Evolutionary conservation across 257 asterid genomes (phyloP).

Genomic region (Solanum medicagineum): DNA sequence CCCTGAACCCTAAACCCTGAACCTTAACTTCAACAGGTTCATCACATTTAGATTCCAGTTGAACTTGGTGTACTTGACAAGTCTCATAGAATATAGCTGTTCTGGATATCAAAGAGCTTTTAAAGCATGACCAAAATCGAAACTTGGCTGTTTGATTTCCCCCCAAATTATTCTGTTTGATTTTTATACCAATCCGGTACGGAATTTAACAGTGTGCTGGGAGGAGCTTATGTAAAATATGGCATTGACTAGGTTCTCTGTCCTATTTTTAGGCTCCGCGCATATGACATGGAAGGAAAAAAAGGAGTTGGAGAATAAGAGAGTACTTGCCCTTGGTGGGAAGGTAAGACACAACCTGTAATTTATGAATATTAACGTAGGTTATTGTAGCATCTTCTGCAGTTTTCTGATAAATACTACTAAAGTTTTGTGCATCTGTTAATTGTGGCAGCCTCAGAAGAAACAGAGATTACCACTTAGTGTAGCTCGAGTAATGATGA

Average conservation of each 20-base stretch:
- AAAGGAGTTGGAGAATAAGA: slow-evolving; percentile 59
- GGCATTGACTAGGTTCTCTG: background rate
- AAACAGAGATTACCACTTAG: slow-evolving; percentile 81
- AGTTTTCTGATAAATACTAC: background rate
- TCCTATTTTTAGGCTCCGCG: slow-evolving; percentile 24
- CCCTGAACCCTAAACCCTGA: background rate
- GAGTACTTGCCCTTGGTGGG: slow-evolving; percentile 69
- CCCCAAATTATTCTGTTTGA: background rate
- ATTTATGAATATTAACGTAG: background rate
- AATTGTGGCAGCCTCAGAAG: slow-evolving; percentile 50
- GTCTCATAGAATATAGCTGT: background rate
- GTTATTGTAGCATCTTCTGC: background rate
- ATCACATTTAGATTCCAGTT: background rate
- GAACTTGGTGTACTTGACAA: background rate
- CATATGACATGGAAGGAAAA: slow-evolving; percentile 77
- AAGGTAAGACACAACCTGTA: slow-evolving; percentile 30
- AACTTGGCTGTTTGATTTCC: background rate
- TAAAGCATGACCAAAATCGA: background rate
- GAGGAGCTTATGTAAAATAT: background rate
- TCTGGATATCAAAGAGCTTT: background rate
- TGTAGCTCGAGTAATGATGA: slow-evolving; percentile 64
- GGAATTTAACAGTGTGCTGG: background rate
- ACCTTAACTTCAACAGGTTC: background rate
- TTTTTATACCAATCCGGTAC: background rate
- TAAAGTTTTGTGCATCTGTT: background rate